Conservation (phyloP, 257 asterid species). For the Lycium barbarum region DNA sequence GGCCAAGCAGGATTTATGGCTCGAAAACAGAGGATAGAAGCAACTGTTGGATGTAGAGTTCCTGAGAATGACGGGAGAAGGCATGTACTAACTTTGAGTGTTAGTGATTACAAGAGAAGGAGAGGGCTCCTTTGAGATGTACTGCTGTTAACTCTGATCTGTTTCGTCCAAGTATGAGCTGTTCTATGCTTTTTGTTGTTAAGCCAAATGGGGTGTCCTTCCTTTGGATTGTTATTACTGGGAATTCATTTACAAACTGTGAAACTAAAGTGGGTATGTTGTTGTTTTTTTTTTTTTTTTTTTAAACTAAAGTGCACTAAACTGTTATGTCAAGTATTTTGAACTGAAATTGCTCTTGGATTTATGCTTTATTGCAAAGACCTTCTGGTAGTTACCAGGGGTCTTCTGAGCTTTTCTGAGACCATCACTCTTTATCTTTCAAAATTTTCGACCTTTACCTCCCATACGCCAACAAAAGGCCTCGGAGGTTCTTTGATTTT, state of each 20-base stretch:
- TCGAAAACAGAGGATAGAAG: slow-evolving; percentile 87
- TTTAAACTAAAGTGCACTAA: neutral
- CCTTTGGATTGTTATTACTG: neutral
- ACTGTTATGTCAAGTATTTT: neutral
- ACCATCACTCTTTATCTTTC: neutral
- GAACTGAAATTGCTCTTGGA: neutral
- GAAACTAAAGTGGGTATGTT: neutral
- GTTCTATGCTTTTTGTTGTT: neutral
- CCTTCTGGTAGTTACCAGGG: neutral
- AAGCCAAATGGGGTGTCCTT: neutral
- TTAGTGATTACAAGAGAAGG: slow-evolving; percentile 91
- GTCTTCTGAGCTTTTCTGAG: neutral
- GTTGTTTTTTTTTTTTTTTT: no score
- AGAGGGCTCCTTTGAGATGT: slow-evolving; percentile 78
- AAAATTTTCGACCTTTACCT: neutral
- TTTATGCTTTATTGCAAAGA: neutral
- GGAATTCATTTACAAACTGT: neutral
- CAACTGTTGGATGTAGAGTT: slow-evolving; percentile 73
- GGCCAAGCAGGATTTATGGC: slow-evolving; percentile 90
- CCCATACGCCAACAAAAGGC: neutral
- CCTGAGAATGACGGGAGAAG: slow-evolving; percentile 93
- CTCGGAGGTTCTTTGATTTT: neutral
- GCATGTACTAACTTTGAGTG: slow-evolving; percentile 81
- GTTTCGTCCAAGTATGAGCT: neutral
- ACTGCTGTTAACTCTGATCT: neutral